Evolutionary conservation across 139 green algal genomes (phyloP).

Genomic region (Zygnema circumcarinatum): DNA sequence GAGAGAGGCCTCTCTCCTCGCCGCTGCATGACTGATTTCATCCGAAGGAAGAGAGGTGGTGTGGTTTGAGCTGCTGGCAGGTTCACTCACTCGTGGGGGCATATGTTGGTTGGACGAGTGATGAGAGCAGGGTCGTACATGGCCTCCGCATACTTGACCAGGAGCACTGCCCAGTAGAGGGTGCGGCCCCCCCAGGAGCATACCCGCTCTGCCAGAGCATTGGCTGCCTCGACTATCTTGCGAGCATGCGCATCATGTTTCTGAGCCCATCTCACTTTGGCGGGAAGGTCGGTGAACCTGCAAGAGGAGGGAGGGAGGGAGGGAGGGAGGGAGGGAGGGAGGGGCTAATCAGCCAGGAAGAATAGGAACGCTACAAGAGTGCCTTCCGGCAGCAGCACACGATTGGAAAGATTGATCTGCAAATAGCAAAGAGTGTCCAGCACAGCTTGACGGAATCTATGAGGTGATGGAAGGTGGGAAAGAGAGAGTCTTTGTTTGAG

Average conservation of each 20-base stretch:
- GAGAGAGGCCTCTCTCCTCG: too few relatives aligned
- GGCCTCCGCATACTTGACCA: constrained; percentile 27
- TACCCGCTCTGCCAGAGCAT: constrained; percentile 20
- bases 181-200: constrained; percentile 39
- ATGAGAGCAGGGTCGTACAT: not conserved
- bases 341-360: not conserved
- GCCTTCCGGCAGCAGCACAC: not conserved
- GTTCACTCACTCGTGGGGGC: not conserved
- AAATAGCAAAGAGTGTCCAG: too few relatives aligned
- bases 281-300: constrained; percentile 33
- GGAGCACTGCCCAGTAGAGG: constrained; percentile 42
- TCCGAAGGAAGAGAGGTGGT: too few relatives aligned
- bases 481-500: too few relatives aligned
- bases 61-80: too few relatives aligned
- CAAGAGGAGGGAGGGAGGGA: not conserved
- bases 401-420: too few relatives aligned
- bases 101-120: not conserved
- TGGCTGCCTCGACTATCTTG: constrained; percentile 21
- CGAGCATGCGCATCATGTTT: constrained; percentile 31
- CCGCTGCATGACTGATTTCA: too few relatives aligned
- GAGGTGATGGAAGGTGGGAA: too few relatives aligned
- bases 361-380: not conserved
- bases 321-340: not conserved
- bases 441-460: too few relatives aligned
- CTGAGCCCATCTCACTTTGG: constrained; percentile 26